Base-by-base conservation (phyloP, 1,284 basidiomycete species). In the Termitomyces sp. region DNA sequence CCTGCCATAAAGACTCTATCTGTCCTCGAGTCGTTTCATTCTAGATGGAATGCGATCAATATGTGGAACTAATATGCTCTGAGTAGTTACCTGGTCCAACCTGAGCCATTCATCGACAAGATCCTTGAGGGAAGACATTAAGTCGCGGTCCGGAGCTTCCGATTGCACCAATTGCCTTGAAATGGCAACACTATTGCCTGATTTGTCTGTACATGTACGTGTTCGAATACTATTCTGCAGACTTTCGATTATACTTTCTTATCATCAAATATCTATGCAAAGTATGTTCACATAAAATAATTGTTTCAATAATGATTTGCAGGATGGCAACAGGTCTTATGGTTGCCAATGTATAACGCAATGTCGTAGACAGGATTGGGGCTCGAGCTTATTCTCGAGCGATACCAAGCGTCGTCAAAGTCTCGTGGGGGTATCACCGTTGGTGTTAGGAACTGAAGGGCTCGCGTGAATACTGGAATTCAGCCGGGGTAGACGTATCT, bases 91-190 rank as follows among this genome's bases (percentile, higher is more conserved):
- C 56, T 76, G 68, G 60, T 84, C 82, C 34, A 80, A 61, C 26
- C 66, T 68, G 19, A 85, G 70, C 83, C 83, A 85, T 62, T 83
- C 76, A 8, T 69, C 63, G 13, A 82, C 77, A 21, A 80, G 71
- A 31, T 66, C 57, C 50, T 76, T 66, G n/a, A 80, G 65, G 10
- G 67, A 61, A 45, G 59, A 52, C 60, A 60, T 62, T 16, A 43
- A 24, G 6, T 30, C 1, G 14, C 44, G n/a, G 44, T 42, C 18
- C 40, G 26, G 14, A 49, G 24, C 33, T 31, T 48, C 46, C 30
- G 30, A 31, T 39, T 21, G 18, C 16, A 8, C 10, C 3, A 39
- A n/a, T n/a, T n/a, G n/a, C 8, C 31, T 24, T 31, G 31, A 33
- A 45, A 45, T 21, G 43, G 31, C 13, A 34, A 24, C 33, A 24